Base-by-base conservation (phyloP, 2,329 filamentous ascomycete genomes). In the Arthroderma sp. region DNA sequence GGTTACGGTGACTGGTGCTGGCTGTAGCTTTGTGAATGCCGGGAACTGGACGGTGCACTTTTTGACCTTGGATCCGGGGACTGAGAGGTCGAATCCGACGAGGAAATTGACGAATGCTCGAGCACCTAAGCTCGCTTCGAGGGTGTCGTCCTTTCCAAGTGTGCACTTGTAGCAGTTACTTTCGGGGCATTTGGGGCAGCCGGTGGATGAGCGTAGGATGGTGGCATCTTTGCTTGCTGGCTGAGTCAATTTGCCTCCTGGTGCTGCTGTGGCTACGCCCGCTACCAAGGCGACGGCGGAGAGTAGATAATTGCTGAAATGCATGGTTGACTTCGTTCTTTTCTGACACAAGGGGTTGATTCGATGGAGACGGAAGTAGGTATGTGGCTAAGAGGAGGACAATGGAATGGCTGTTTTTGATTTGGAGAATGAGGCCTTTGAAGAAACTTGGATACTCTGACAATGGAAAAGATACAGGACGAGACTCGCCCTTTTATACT, bases 41-140 rank as follows among this genome's bases (percentile, higher is more conserved):
- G 42, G 42, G 42, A 43, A 43, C 42, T 43, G 42, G 27, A 43
- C 42, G 28, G 42, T 43, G 33, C 42, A 43, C 11, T 38, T 31
- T 34, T 29, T 38, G 27, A 43, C 42, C 15, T 36, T 37, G 15
- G 33, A 34, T n/a, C 32, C 33, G 22, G 42, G 42, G 10, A 37
- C 36, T 6, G 42, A 34, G 22, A 43, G 42, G 10, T 43, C 32
- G 42, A 38, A 43, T 9, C 42, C 42, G 10, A 43, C 42, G 6
- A 43, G 33, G 15, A 34, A 11, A 28, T 29, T 31, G 27, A 43
- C 10, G 28, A 34, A 43, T 11, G 42, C 42, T 6, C 33, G 15
- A 22, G 30, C 42, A n/a, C 42, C 42, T 6, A 34, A 31, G 27
- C 31, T 37, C 15, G 42, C 42, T 4, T 34, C 2, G 34, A 43